These are phyloP conservation scores for Penicillium sp. DNA, from an alignment of 2,329 filamentous ascomycete species.

Conservation along the genomic window DNA sequence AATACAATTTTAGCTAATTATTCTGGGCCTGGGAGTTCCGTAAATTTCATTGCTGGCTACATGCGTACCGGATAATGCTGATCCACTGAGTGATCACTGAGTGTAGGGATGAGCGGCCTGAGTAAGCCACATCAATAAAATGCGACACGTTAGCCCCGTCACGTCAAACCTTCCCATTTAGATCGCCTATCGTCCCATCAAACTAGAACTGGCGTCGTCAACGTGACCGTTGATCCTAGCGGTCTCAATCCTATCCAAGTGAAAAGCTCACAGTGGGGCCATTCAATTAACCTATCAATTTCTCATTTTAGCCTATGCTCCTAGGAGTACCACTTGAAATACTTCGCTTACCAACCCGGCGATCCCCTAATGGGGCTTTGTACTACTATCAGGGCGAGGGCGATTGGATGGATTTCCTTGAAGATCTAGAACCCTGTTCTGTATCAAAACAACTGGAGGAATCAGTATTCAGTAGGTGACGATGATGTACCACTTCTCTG, in stretches of 20 bases:
- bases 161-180: background rate
- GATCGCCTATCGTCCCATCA: background rate
- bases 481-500: background rate
- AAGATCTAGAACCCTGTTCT: background rate
- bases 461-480: background rate
- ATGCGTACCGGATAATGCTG: too few relatives aligned
- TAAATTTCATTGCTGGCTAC: background rate
- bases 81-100: background rate
- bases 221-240: background rate
- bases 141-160: background rate
- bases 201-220: background rate
- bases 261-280: background rate
- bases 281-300: background rate
- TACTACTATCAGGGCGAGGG: background rate
- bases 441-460: background rate
- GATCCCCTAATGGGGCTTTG: background rate
- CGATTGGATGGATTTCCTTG: background rate
- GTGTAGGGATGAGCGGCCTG: background rate
- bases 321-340: background rate
- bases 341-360: background rate
- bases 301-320: background rate
- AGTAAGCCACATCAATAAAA: conserved; percentile 3
- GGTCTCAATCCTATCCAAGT: background rate
- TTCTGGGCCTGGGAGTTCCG: too few relatives aligned
- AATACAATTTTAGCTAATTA: background rate